Percentiles rank a stretch among this genome's conserved stretches.
Evolutionary conservation across 2,329 filamentous ascomycete genomes (phyloP).

Genomic region (Chaetomium globosum): DNA sequence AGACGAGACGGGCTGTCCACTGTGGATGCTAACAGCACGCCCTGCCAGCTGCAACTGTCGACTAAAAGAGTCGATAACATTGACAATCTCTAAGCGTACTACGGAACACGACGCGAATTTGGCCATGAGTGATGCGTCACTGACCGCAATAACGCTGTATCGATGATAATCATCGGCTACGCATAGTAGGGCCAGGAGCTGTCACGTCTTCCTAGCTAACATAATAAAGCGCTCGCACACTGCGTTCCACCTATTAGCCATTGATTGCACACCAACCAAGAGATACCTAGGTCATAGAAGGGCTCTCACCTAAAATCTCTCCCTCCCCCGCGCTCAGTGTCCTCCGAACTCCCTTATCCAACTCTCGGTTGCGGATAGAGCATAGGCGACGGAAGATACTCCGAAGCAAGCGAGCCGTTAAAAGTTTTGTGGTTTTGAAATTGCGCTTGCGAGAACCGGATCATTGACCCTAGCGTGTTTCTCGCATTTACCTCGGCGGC

Average conservation of each 20-base stretch:
- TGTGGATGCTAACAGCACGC: not conserved
- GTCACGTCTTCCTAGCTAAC: not conserved
- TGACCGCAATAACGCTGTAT: not conserved
- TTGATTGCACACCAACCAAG: not conserved
- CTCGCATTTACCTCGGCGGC: slow-evolving; percentile 19
- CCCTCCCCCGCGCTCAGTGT: not conserved
- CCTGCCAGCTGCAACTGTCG: not conserved
- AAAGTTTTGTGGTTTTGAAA: not conserved
- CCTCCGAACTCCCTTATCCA: not conserved
- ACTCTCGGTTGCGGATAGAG: not conserved
- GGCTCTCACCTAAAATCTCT: not conserved
- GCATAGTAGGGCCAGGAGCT: not conserved
- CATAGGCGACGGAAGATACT: not conserved
- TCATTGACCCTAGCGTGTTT: not conserved
- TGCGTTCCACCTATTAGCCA: not conserved
- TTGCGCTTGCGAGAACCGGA: not conserved
- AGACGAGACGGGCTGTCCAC: not conserved
- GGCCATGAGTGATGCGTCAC: too few species aligned
- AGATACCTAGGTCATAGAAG: not conserved
- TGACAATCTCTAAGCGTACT: not conserved
- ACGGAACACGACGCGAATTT: too few species aligned
- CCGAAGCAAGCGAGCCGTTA: not conserved
- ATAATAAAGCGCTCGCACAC: not conserved
- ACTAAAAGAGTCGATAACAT: not conserved
- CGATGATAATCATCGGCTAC: not conserved